These are phyloP conservation scores for Fusarium temperatum DNA, from an alignment of 2,329 filamentous ascomycete species.

Conservation along the genomic window DNA sequence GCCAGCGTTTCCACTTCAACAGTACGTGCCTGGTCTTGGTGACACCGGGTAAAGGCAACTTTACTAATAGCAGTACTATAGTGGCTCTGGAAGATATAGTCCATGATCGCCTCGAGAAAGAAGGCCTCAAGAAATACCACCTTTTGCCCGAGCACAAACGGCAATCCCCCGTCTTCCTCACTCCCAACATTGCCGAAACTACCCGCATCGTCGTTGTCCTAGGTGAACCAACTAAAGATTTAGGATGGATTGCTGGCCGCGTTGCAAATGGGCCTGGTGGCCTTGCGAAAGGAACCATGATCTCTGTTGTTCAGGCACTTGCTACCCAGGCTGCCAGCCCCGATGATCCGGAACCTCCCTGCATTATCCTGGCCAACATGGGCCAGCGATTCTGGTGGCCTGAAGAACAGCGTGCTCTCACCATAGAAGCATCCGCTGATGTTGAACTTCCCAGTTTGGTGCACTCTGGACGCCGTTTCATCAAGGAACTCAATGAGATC, in stretches of 20 bases:
- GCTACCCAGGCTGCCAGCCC: constrained; percentile 47
- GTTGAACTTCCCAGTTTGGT: constrained; percentile 71
- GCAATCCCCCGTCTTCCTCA: constrained; percentile 74
- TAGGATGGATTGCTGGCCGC: constrained; percentile 79
- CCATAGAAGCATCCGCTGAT: constrained; percentile 62
- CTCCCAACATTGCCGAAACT: constrained; percentile 60
- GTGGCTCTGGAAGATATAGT: constrained; percentile 71
- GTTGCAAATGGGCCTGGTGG: constrained; percentile 70
- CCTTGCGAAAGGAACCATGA: constrained; percentile 74
- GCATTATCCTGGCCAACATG: constrained; percentile 79
- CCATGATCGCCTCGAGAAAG: constrained; percentile 65
- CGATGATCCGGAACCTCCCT: constrained; percentile 54
- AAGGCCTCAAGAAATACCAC: constrained; percentile 67
- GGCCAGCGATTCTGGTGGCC: constrained; percentile 83
- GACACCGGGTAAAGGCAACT: background rate
- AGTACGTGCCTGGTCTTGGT: constrained; percentile 57
- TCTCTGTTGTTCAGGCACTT: constrained; percentile 67
- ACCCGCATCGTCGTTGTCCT: constrained; percentile 77
- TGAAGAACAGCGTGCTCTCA: constrained; percentile 67
- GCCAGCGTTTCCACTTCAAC: constrained; percentile 79
- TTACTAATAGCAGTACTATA: constrained; percentile 46
- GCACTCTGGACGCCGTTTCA: constrained; percentile 62
- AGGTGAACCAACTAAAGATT: constrained; percentile 75
- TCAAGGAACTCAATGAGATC: constrained; percentile 67
- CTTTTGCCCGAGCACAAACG: constrained; percentile 59